These are phyloP conservation scores for Phoenix dactylifera DNA, from an alignment of 176 grass and related monocot species.

Conservation along the genomic window DNA sequence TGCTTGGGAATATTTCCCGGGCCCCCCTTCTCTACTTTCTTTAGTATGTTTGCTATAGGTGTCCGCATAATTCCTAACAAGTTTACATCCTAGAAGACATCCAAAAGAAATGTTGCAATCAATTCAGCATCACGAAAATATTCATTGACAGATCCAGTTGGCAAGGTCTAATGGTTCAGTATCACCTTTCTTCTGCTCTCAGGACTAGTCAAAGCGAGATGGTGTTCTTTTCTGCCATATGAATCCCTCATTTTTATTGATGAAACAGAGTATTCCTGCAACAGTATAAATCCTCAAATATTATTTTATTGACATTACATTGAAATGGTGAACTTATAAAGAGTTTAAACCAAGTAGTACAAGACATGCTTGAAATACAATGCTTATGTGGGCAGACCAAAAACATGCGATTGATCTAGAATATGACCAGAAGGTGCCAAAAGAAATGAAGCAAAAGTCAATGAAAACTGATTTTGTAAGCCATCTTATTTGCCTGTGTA, in stretches of 20 bases:
- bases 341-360: too few relatives aligned
- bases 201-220: constrained; percentile 49
- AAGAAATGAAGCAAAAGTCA: too few relatives aligned
- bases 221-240: constrained; percentile 61
- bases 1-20: constrained; percentile 56
- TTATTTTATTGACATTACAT: too few relatives aligned
- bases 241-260: constrained; percentile 68
- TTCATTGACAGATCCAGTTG: neutral
- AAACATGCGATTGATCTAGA: too few relatives aligned
- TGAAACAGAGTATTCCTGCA: constrained; percentile 69
- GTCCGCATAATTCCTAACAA: constrained; percentile 58
- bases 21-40: constrained; percentile 58
- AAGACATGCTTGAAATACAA: too few relatives aligned
- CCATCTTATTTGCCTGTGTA: too few relatives aligned
- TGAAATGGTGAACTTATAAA: too few relatives aligned
- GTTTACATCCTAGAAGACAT: constrained; percentile 53
- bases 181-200: constrained; percentile 75
- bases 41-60: constrained; percentile 63
- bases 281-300: neutral
- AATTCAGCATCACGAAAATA: neutral
- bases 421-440: too few relatives aligned
- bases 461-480: too few relatives aligned
- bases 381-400: too few relatives aligned
- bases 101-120: constrained; percentile 15
- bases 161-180: constrained; percentile 7